A percentile compares a stretch with the other conserved stretches of the same genome.
phyloP scores from a whole-genome alignment of 2,329 filamentous ascomycete genomes.

The Trichoderma harzianum region DNA sequence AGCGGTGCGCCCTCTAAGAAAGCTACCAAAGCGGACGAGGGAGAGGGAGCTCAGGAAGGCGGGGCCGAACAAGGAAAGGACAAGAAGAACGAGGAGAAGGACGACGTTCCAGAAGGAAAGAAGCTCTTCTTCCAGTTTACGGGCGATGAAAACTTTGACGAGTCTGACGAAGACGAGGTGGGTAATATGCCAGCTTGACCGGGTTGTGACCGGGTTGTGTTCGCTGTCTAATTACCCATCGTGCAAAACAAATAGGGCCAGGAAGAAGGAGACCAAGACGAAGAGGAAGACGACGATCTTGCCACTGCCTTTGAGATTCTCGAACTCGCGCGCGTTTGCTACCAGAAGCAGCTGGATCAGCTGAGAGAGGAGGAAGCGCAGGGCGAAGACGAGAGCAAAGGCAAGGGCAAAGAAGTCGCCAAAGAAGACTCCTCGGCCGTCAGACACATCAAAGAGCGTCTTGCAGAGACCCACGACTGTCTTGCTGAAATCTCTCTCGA shows the following conservation, averaged over 20 bases:
- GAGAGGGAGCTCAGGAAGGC: constrained; percentile 46
- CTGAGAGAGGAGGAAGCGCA: constrained; percentile 30
- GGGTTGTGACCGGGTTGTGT: background rate
- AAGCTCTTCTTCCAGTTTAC: constrained; percentile 88
- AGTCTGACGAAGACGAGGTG: constrained; percentile 71
- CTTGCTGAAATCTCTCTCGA: constrained; percentile 96
- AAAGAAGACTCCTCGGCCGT: constrained; percentile 40
- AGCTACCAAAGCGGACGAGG: constrained; percentile 37
- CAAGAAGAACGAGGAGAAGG: constrained; percentile 38
- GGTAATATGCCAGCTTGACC: constrained; percentile 26
- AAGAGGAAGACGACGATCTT: constrained; percentile 69
- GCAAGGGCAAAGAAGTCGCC: constrained; percentile 43
- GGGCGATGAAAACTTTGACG: constrained; percentile 90
- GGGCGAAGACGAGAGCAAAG: constrained; percentile 34
- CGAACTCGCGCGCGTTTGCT: constrained; percentile 69
- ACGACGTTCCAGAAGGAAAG: constrained; percentile 41
- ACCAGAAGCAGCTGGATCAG: constrained; percentile 52
- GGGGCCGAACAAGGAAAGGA: constrained; percentile 39
- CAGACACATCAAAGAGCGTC: constrained; percentile 72
- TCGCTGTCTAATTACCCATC: constrained; percentile 24
- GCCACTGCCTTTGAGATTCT: constrained; percentile 81
- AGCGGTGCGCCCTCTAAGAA: constrained; percentile 36
- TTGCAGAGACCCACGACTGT: constrained; percentile 90
- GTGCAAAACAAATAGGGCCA: constrained; percentile 30
- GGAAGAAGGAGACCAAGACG: constrained; percentile 47